Base-by-base conservation (phyloP, 208 protist genomes). In the Blastocrithidia nonstop region DNA sequence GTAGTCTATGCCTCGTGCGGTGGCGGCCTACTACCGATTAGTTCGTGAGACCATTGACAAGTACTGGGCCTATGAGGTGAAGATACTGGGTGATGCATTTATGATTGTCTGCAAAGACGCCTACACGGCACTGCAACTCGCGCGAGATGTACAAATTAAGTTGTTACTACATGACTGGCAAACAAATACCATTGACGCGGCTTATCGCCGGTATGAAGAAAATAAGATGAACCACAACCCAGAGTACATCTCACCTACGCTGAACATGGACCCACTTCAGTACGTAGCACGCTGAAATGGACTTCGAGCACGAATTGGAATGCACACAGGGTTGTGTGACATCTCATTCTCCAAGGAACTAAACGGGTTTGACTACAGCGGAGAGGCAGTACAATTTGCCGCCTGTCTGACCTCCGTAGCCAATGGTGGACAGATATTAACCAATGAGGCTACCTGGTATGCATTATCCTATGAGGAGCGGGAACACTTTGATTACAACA, bases 71-170 rank as follows among this genome's bases (percentile, higher is more conserved):
- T 88, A 88, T 57, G 75, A 85, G 61, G 79, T 88, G 54, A 88
- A 88, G 66, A 88, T 72, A 49, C 65, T 85, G 22, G 79, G 79
- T 20, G 79, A 88, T 66, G 66, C 79, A 37, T 85, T 88, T 64
- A 85, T 88, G 73, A 78, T 84, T 26, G 67, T 75, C 27, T 74
- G 66, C 70, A 72, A 66, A 50, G 53, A 47, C 49, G 46, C 66
- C 20, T 46, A 25, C 22, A 57, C 39, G 19, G 70, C 60, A 7
- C 61, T 79, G 36, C 28, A 54, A 28, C 69, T 77, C 19, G 65
- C 59, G 20, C 37, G 48, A 0, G 78, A 72, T 6, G 42, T 84
- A 16, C 73, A 88, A 60, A 53, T 29, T 27, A 55, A 37, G 49
- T 65, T 88, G 43, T 42, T 75, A 17, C 47, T 47, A 33, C 25